Base-by-base conservation (phyloP, 768 basidiomycete genomes). In the Xerocomus brunneocitrinus region DNA sequence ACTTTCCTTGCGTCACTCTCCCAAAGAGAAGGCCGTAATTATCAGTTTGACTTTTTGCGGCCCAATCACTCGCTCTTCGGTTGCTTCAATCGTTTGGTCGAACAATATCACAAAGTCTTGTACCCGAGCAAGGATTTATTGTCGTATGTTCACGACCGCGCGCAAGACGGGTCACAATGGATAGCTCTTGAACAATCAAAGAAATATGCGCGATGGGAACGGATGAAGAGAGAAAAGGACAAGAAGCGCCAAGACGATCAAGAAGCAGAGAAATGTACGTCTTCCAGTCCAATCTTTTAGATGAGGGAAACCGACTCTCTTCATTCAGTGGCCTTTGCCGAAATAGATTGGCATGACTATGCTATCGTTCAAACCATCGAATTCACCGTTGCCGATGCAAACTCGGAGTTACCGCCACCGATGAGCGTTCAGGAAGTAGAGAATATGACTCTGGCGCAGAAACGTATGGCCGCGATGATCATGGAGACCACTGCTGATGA, bases 321-420 rank as follows among this genome's bases (percentile, higher is more conserved):
- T 40, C 47, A 38, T 49, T 6, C 55, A 88, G 90, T 84, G 71
- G 95, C 95, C 5, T 95, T 97, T 65, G 91, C 93, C 41, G 91
- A 95, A 67, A 98, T 99, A 61, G 97, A 99, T 67, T 99, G 97
- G 97, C 93, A 99, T 64, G 97, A 98, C 67, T 98, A 97, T 73
- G 92, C 94, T 38, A 91, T 97, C 52, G 97, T 98, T 6, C 93
- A 98, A 67, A 97, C 94, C 19, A 94, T 97, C 62, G 97, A 99
- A 66, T 99, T 98, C 66, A 98, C 97, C 14, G 82, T 84, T 32
- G 90, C 89, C 8, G 97, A 99, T 67, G 85, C 91, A 51, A 84
- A 84, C 38, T 83, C 90, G 10, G 95, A 98, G 64, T 77, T 99
- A 25, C 97, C 95, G 10, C 85, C 91, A n/a, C 97, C 97, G 0